A percentile compares a stretch with the other conserved stretches of the same genome.
These are phyloP conservation scores for Plantago lanceolata DNA, from an alignment of 305 asterid species.

Conservation along the genomic window DNA sequence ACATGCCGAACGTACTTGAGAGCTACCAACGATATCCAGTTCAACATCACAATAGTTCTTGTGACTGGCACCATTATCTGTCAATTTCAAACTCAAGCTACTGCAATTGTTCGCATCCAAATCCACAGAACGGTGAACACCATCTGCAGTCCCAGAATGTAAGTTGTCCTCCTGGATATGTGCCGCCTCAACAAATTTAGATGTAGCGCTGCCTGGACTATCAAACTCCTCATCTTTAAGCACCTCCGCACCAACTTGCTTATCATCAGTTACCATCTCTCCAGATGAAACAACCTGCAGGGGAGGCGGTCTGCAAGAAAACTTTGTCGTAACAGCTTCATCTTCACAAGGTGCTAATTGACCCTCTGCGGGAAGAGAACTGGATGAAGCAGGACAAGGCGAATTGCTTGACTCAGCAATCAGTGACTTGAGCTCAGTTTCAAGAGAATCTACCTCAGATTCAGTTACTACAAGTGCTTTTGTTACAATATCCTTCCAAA, in stretches of 20 bases:
- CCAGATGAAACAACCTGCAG: constrained; percentile 40
- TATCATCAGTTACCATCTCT: constrained; percentile 31
- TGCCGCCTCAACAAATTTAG: constrained; percentile 36
- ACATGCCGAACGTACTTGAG: constrained; percentile 24
- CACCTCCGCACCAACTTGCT: constrained; percentile 28
- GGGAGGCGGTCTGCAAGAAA: constrained; percentile 33
- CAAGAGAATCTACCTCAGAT: constrained; percentile 81
- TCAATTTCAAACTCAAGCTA: constrained; percentile 29
- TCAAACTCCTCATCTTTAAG: constrained; percentile 51
- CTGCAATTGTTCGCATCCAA: constrained; percentile 30
- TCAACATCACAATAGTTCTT: constrained; percentile 30
- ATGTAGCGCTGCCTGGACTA: constrained; percentile 66
- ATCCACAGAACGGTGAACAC: constrained; percentile 26
- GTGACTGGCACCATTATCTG: constrained; percentile 23
- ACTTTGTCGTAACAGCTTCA: constrained; percentile 36
- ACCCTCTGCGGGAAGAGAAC: constrained; percentile 33
- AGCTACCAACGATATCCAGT: constrained; percentile 11
- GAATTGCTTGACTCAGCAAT: constrained; percentile 32
- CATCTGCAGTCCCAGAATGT: constrained; percentile 29
- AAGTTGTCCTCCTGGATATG: constrained; percentile 23
- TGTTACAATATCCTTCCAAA: constrained; percentile 62
- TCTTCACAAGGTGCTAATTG: constrained; percentile 33
- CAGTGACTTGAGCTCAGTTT: constrained; percentile 65
- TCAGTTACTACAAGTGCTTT: constrained; percentile 82
- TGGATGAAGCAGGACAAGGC: constrained; percentile 38